Base-by-base conservation (phyloP, 1,284 basidiomycete species). In the Ceratobasidium theobromae region DNA sequence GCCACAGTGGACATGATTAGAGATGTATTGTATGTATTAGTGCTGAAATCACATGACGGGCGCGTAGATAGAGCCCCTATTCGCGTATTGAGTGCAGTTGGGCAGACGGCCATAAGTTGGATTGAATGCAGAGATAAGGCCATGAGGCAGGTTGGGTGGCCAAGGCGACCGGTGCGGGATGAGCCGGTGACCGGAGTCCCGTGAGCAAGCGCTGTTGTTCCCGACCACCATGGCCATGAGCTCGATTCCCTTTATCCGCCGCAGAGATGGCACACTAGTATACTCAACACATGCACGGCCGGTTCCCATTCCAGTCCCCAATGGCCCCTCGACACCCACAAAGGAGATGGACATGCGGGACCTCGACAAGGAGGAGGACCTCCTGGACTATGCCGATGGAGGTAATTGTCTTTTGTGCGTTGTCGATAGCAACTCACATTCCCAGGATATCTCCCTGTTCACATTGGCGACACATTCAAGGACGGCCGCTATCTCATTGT, bases 381-480 rank as follows among this genome's bases (percentile, higher is more conserved):
- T 66, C 28, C 38, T 46, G 11, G 69, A 70, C 41, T 70, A 70
- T 46, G 48, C 53, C 3, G 65, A 57, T 25, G 69, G 69, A 32
- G 69, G 69, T 58, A 27, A 28, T 32, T 18, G 55, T 58, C 28
- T 41, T 28, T 57, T 3, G 6, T 9, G 12, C 27, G 6, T 33
- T 30, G 41, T 32, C 27, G 43, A 25, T 41, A 28, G 46, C 14
- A 12, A 28, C 43, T 48, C 41, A 58, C 28, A 18, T 2, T 14
- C 8, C 25, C 30, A 58, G 55, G 55, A 6, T 58, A 58, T 43
- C 55, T 58, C 43, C 55, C 95, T 18, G 93, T 98, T 58, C 89
- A 95, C 76, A 94, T 98, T 70, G 95, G 95, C 73, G 94, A 98
- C 78, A 77, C 83, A 28, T 97, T 98, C 77, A 92, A 89, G 60